Evolutionary conservation across 2,329 filamentous ascomycete species (phyloP), one percentile per base, ranked within the genome.

Genomic region (Fusarium sacchari): DNA sequence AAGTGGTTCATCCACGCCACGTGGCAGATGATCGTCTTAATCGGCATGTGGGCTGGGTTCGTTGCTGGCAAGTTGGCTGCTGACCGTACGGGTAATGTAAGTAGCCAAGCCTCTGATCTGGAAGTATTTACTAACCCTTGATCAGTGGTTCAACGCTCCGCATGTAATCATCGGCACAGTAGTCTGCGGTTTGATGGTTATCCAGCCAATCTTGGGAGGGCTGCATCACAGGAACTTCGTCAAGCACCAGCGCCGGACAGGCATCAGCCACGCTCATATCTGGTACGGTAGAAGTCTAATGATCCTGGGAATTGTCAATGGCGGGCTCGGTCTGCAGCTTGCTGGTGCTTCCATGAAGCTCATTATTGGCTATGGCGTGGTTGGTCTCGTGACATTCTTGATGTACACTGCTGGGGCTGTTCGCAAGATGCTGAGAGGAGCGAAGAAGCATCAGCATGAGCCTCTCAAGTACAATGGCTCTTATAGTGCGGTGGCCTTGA

Each of bases 231-330:
- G 77, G 36, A 80, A 87, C 75, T 92, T 83, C 79, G 73, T 84
- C 62, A 84, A 84, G 74, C 78, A 85, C 52, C 80, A 84, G 56
- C 39, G 73, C 22, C 87, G 89, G n/a, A 86, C 86, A 15, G 17
- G 81, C 26, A 76, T 90, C 67, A 89, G 87, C 60, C 80, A 90
- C 70, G 77, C 82, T 1, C 90, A 92, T 76, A 86, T 91, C 72
- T 92, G 88, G 88, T 90, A 86, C 74, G 90, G 90, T 11, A 86
- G 90, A 9, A 74, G 81, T 4, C 77, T 91, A 28, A 87, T 92
- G 72, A 60, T 87, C 17, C 76, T 91, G 13, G 90, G 88, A 26
- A 83, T 91, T 50, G 78, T 91, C 69, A 92, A 92, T 74, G 90
- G 90, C 50, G 90, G 90, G 0, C 79, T 92, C 3, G 90, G 90